These are phyloP conservation scores for Fusarium liriodendri DNA, from an alignment of 2,329 filamentous ascomycete species.

Conservation along the genomic window DNA sequence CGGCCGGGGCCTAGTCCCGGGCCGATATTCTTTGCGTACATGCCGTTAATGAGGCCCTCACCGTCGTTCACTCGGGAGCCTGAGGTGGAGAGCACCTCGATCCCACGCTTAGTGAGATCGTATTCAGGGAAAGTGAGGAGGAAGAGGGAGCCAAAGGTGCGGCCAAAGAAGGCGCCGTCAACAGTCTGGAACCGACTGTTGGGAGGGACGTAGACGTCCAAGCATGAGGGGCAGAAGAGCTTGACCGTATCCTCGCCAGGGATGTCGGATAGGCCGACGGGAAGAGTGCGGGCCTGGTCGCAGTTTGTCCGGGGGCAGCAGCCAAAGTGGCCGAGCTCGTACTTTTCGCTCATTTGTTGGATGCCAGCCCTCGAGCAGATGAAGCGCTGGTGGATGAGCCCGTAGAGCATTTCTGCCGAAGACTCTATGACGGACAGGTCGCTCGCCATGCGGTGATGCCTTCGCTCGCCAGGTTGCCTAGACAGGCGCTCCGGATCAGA, in stretches of 20 bases:
- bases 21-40: conserved; percentile 86
- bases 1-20: conserved; percentile 84
- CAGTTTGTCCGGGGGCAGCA: conserved; percentile 95
- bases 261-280: conserved; percentile 93
- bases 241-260: conserved; percentile 98
- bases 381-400: conserved; percentile 97
- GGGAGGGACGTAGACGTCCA: conserved; percentile 96
- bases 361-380: conserved; percentile 97
- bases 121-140: conserved; percentile 99
- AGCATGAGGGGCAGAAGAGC: conserved; percentile 95
- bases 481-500: conserved; percentile 68
- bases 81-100: conserved; percentile 62
- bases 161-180: conserved; percentile 97
- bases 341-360: conserved; percentile 99
- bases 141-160: conserved; percentile 96
- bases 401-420: conserved; percentile 97
- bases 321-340: conserved; percentile 96
- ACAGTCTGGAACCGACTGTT: conserved; percentile 98
- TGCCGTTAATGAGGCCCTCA: conserved; percentile 80
- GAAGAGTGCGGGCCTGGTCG: conserved; percentile 88
- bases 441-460: conserved; percentile 87
- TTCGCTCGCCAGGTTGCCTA: conserved; percentile 69
- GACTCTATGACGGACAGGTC: conserved; percentile 96
- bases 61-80: conserved; percentile 52
- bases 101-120: conserved; percentile 80